These are phyloP conservation scores for Hypoxylon rickii DNA, from an alignment of 495 filamentous ascomycete species.

Conservation along the genomic window DNA sequence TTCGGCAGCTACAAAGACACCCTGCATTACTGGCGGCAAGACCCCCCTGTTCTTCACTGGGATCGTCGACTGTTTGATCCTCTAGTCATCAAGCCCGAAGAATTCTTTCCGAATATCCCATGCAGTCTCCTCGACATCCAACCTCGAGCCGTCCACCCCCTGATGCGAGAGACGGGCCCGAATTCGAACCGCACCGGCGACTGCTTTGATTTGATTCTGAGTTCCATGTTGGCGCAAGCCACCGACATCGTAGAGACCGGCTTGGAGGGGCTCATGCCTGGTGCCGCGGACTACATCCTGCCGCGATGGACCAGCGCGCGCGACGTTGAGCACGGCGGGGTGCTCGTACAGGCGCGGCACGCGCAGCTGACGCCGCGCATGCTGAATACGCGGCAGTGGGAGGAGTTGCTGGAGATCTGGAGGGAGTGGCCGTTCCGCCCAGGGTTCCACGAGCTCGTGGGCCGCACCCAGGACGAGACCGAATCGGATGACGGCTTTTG, in stretches of 20 bases:
- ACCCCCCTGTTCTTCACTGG: conserved; percentile 60
- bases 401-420: conserved; percentile 58
- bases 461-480: conserved; percentile 35
- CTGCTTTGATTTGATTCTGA: conserved; percentile 44
- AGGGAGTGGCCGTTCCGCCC: conserved; percentile 65
- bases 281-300: conserved; percentile 49
- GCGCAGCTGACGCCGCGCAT: conserved; percentile 45
- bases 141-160: conserved; percentile 41
- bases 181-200: conserved; percentile 40
- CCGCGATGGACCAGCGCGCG: conserved; percentile 44
- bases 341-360: conserved; percentile 24
- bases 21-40: conserved; percentile 44
- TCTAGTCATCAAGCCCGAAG: conserved; percentile 51
- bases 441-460: conserved; percentile 45
- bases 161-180: conserved; percentile 45
- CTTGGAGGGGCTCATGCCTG: conserved; percentile 41
- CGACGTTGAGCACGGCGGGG: conserved; percentile 49
- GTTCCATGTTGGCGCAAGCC: conserved; percentile 21
- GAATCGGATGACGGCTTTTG: conserved; percentile 14
- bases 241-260: conserved; percentile 24
- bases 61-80: conserved; percentile 67
- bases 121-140: conserved; percentile 53
- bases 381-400: conserved; percentile 50
- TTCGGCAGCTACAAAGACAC: conserved; percentile 51
- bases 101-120: conserved; percentile 59